Percentiles rank a stretch among this genome's conserved stretches.
phyloP scores from a whole-genome alignment of 139 green algal genomes.

The Tetraselmis chui region DNA sequence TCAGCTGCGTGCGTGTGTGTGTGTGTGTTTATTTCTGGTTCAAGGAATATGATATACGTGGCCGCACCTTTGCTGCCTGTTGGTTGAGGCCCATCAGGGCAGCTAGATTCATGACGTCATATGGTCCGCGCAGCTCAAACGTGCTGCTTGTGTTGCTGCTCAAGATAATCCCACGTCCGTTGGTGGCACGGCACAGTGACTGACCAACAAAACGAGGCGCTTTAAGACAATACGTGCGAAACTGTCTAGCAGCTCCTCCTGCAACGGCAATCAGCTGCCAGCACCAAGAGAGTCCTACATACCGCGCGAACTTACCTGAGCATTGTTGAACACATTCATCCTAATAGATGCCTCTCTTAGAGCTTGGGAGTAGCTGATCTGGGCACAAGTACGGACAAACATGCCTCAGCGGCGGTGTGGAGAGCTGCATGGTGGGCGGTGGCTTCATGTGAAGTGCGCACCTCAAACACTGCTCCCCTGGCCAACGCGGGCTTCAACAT shows the following conservation, averaged over 20 bases:
- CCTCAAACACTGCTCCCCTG: constrained; percentile 58
- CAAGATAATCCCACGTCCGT: constrained; percentile 38
- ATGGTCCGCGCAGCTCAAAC: constrained; percentile 48
- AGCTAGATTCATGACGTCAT: constrained; percentile 52
- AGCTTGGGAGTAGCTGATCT: constrained; percentile 35
- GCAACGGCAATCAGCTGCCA: too few species aligned
- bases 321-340: constrained; percentile 48
- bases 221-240: background rate
- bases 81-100: constrained; percentile 44
- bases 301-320: constrained; percentile 25
- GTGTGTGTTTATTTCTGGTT: background rate
- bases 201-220: background rate
- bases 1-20: background rate
- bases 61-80: constrained; percentile 35
- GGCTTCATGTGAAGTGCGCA: background rate
- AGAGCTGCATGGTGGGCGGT: too few species aligned
- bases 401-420: too few species aligned
- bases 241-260: too few species aligned
- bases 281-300: too few species aligned
- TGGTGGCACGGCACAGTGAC: background rate
- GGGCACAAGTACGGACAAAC: too few species aligned
- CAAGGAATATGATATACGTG: background rate
- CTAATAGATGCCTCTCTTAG: constrained; percentile 29
- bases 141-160: constrained; percentile 42
- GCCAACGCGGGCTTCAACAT: constrained; percentile 34